These are phyloP conservation scores for Eimeria zaria DNA, from an alignment of 169 alveolate species.

Conservation along the genomic window DNA sequence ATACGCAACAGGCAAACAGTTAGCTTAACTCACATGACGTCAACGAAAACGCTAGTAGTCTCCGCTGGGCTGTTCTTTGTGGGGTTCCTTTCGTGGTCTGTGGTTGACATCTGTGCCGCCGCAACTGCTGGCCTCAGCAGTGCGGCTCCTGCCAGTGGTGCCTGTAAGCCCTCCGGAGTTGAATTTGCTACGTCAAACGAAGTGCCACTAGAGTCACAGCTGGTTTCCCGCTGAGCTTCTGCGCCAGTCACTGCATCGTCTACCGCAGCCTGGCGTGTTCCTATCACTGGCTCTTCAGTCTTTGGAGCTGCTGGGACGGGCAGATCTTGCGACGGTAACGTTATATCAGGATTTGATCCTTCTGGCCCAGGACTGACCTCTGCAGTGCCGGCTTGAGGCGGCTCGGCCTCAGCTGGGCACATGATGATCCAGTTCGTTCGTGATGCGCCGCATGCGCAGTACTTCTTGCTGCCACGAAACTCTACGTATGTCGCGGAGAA, in stretches of 20 bases:
- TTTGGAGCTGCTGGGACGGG: not conserved
- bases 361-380: conserved; percentile 14
- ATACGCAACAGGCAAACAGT: not conserved
- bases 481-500: not conserved
- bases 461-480: conserved; percentile 16
- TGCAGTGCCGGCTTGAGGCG: conserved; percentile 40
- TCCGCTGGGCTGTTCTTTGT: not conserved
- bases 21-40: conserved; percentile 4
- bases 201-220: conserved; percentile 5
- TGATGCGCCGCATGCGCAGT: conserved; percentile 3
- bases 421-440: not conserved
- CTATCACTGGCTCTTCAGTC: not conserved
- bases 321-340: not conserved
- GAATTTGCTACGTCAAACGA: not conserved
- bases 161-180: not conserved
- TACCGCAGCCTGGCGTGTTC: not conserved
- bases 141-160: conserved; percentile 1
- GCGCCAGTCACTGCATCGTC: not conserved
- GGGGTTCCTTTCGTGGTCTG: not conserved
- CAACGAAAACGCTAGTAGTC: not conserved
- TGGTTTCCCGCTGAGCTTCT: not conserved
- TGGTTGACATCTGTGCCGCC: not conserved
- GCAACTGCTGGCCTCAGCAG: not conserved
- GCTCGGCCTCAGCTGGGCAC: conserved; percentile 37
- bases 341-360: not conserved